Percentiles rank a stretch among this genome's conserved stretches.
phyloP scores from a whole-genome alignment of 306 rosid genomes.

The Malus fusca region DNA sequence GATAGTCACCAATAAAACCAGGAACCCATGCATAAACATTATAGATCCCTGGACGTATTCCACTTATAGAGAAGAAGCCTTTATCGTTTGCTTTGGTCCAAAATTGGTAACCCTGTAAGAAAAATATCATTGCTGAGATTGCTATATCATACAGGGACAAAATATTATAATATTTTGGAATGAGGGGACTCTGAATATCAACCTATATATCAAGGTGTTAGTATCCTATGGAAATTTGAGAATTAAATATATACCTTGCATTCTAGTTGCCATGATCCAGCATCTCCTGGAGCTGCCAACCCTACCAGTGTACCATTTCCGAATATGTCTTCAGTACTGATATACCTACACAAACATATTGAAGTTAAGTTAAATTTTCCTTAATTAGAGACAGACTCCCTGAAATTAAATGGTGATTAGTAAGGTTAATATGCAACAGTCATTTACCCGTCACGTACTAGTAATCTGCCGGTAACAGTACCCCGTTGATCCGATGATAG shows the following conservation, averaged over 20 bases:
- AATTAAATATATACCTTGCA: slow-evolving; percentile 23
- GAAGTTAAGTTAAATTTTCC: background rate
- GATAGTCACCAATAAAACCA: slow-evolving; percentile 69
- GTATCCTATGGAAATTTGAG: too few species aligned
- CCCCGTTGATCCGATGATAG: slow-evolving; percentile 58
- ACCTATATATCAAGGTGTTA: too few species aligned
- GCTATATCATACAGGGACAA: background rate
- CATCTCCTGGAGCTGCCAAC: slow-evolving; percentile 74
- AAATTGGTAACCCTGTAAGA: slow-evolving; percentile 57
- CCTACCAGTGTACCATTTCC: slow-evolving; percentile 70
- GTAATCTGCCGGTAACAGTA: slow-evolving; percentile 49
- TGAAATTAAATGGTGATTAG: too few species aligned
- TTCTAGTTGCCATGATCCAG: slow-evolving; percentile 92
- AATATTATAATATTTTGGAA: background rate
- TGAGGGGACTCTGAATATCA: background rate
- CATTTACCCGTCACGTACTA: slow-evolving; percentile 53
- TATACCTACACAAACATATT: slow-evolving; percentile 26
- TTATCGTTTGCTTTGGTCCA: slow-evolving; percentile 52
- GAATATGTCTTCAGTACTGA: slow-evolving; percentile 30
- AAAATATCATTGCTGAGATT: background rate
- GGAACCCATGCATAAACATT: slow-evolving; percentile 70
- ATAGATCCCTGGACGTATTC: slow-evolving; percentile 41
- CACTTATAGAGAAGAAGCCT: slow-evolving; percentile 45
- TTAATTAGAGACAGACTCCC: too few species aligned
- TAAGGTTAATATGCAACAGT: background rate